A percentile compares a stretch with the other conserved stretches of the same genome.
These are phyloP conservation scores for Heterobasidion irregulare DNA, from an alignment of 1,284 basidiomycete species.

Conservation along the genomic window DNA sequence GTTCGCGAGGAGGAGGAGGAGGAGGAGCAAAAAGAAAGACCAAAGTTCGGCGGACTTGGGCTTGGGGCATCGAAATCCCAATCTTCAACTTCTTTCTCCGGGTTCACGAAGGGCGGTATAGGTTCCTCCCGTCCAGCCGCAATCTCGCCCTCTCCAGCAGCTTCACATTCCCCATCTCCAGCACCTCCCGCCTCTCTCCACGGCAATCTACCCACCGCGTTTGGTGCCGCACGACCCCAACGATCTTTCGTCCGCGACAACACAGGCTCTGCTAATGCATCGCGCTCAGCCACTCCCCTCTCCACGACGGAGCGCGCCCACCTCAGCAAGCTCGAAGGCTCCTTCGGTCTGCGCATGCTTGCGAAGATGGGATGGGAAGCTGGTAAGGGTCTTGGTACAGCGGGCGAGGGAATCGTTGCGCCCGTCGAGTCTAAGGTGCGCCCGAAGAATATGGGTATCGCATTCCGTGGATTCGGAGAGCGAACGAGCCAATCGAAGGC, in stretches of 20 bases:
- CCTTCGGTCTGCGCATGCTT: conserved; percentile 84
- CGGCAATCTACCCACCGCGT: conserved; percentile 31
- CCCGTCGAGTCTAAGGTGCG: conserved; percentile 83
- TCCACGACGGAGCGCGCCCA: conserved; percentile 64
- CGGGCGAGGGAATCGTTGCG: conserved; percentile 79
- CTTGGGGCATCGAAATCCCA: conserved; percentile 19
- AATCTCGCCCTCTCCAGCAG: conserved; percentile 16
- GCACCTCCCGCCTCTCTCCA: conserved; percentile 19
- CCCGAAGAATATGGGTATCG: conserved; percentile 80
- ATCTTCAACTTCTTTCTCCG: conserved; percentile 12
- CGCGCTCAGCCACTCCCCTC: conserved; percentile 43
- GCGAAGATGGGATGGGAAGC: conserved; percentile 91
- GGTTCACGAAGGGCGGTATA: conserved; percentile 28
- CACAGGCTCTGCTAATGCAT: conserved; percentile 27
- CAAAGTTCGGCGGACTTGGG: conserved; percentile 44
- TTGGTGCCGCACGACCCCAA: conserved; percentile 28
- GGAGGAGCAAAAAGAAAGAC: conserved; percentile 31
- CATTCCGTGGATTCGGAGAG: conserved; percentile 80
- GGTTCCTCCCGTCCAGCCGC: conserved; percentile 25
- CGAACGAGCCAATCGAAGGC: conserved; percentile 82
- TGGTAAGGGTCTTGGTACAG: conserved; percentile 75
- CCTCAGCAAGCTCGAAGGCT: conserved; percentile 68
- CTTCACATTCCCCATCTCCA: conserved; percentile 27
- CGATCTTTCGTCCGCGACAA: conserved; percentile 52
- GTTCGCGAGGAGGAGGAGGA: conserved; percentile 45